Base-by-base conservation (phyloP, 1,284 basidiomycete species). In the Moesziomyces sp. region DNA sequence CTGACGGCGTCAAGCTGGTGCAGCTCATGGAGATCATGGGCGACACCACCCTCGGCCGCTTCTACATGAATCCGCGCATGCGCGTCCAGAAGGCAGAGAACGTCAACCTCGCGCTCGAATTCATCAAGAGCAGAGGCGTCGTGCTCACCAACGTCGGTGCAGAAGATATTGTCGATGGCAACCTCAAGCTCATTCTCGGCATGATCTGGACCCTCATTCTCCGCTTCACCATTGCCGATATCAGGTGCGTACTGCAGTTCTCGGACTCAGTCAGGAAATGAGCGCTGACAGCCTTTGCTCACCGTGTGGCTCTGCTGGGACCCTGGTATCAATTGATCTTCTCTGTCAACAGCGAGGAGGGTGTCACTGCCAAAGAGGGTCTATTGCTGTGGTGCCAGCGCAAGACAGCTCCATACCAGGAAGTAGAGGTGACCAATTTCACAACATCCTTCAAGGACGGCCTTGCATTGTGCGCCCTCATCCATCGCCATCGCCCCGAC, bases 171-270 rank as follows among this genome's bases (percentile, higher is more conserved):
- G 94, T 98, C 64, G 96, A 99, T 84, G 95, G 95, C 28, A 97
- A 97, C 84, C 86, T 96, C 68, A 99, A 99, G 85, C 91, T 99
- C 59, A 97, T 97, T 55, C 89, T 99, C 18, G 96, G 96, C 38
- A 95, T 98, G 93, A 98, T 99, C 78, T 99, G 96, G 96, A 97
- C 94, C 0, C 88, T 99, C 43, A 96, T 99, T 82, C 88, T 83
- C 6, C 72, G 79, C 46, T 99, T 98, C 85, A 97, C 95, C 24
- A 98, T 99, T 75, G 94, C 96, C 18, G 94, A 96, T 80, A 98
- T 99, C 86, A 96, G 90, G 93, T 94, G 78, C 65, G 89, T 40
- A 5, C 7, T 40, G 3, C 38, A 11, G 30, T 33, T 3, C 14
- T 13, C 10, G 3, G 26, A 30, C 23, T 21, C 33, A 3, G 35